Base-by-base conservation (phyloP, 2,329 filamentous ascomycete genomes). In the Clarireedia paspali region DNA sequence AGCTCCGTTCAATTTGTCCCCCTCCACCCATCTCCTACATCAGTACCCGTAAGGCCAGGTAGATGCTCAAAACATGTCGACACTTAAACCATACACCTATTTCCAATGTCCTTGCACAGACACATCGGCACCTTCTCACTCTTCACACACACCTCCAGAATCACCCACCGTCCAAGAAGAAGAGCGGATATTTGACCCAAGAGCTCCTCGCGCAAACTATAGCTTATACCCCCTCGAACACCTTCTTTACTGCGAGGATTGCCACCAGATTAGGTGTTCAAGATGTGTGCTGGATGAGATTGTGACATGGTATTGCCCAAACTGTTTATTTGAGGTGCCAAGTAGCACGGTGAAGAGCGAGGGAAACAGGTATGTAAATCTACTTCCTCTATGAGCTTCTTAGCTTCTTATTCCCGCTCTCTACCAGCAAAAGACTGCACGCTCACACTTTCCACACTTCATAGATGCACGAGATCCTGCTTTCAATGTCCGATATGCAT, bases 241-340 rank as follows among this genome's bases (percentile, higher is more conserved):
- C 69, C 81, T 99, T 26, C 80, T 97, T 42, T 99, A 95, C 75
- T 99, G 94, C 75, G 92, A 96, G 69, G 94, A 97, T 70, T 99
- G 94, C 71, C 90, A 95, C 70, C 88, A 96, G 72, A 95, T 97
- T 60, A 88, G 94, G 63, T 99, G 94, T 70, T 89, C 90, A 5
- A 80, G 91, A 73, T 99, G 94, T 68, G 88, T 95, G 53, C 82
- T 86, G 48, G 94, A 99, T 69, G 94, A 99, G 73, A 91, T 96
- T 55, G 85, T 95, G 48, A 94, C 89, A 53, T 96, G 91, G 78
- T 99, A 89, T 72, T 99, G 94, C 67, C 94, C 94, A 5, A 92
- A 84, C 70, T 99, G 94, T 70, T 74, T 99, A 56, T 97, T 99
- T 67, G 94, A 99, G 72, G 92, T 96, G 34, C 91, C 92, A 5